Evolutionary conservation across 1,139 yeast genomes (phyloP), one percentile per base, ranked within the genome.

Genomic region (Protomyces inundatus): DNA sequence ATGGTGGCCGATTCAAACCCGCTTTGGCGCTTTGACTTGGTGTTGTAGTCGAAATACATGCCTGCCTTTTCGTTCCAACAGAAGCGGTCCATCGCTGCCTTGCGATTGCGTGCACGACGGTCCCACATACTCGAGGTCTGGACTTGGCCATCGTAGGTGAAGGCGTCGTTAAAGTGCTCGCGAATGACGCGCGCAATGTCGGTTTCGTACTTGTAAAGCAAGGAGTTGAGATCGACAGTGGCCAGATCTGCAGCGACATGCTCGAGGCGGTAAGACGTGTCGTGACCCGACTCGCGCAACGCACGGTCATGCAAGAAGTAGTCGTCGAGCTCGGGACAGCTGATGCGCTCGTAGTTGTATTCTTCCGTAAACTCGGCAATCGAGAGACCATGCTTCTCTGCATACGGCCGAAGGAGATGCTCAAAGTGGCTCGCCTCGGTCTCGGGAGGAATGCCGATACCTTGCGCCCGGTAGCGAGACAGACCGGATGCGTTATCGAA

Each of bases 271-370:
- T 91, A 90, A 2, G 93, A 82, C 0, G 98, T 95, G 74, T 93
- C 98, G 74, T 93, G 98, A 0, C 98, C 98, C 54, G 95, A 87
- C 76, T 93, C 98, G 72, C 98, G 83, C 14, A 93, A 96, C 0
- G 96, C 98, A 67, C 98, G 81, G 75, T 93, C 98, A 73, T 93
- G 97, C 64, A 88, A 75, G 74, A 93, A 89, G 75, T 90, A 95
- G 68, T 85, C 90, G 72, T 93, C 98, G 65, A 93, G 79, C 14
- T 80, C 84, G 0, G 96, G 95, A 71, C 90, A 97, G 6, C 76
- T 67, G 37, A 91, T 80, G 65, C 79, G 76, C 4, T 87, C 87
- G 56, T 78, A 76, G 71, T 93, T 90, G 76, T 91, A 93, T 73
- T 80, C 77, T 59, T 79, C 77, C 68, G 87, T 82, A 73, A 93